These are phyloP conservation scores for Aspergillus sp. DNA, from an alignment of 2,329 filamentous ascomycete genomes.

Conservation along the genomic window DNA sequence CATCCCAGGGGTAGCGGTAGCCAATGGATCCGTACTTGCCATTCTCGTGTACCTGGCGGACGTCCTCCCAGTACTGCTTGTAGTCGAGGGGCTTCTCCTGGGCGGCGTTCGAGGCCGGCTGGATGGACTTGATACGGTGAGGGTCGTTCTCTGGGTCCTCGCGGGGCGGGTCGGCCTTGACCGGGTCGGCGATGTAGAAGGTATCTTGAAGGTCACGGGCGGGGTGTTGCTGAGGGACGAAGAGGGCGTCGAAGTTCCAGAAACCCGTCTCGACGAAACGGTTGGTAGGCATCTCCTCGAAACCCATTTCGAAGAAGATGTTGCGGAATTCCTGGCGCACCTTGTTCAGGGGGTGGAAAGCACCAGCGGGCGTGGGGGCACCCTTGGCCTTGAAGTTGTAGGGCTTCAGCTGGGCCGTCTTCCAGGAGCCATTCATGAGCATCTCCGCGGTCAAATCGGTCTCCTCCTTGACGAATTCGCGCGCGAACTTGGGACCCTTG, in stretches of 20 bases:
- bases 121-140: conserved; percentile 42
- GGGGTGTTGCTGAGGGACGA: conserved; percentile 95
- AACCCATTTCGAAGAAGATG: conserved; percentile 99
- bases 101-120: conserved; percentile 50
- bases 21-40: conserved; percentile 95
- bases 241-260: conserved; percentile 98
- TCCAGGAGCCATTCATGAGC: conserved; percentile 83
- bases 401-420: conserved; percentile 83
- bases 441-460: conserved; percentile 95
- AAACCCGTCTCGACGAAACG: conserved; percentile 94
- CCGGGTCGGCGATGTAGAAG: conserved; percentile 94
- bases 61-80: conserved; percentile 83
- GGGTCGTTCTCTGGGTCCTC: conserved; percentile 53
- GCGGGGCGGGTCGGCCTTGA: conserved; percentile 67
- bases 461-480: conserved; percentile 87
- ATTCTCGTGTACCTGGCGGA: conserved; percentile 81
- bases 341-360: conserved; percentile 73
- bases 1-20: conserved; percentile 92
- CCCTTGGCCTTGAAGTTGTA: conserved; percentile 76
- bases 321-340: conserved; percentile 93
- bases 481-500: conserved; percentile 86
- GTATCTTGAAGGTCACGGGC: conserved; percentile 97
- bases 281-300: conserved; percentile 96
- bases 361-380: conserved; percentile 50
- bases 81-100: conserved; percentile 63